A percentile compares a stretch with the other conserved stretches of the same genome.
Evolutionary conservation across 331 rosid species (phyloP).

Genomic region (Telfairia occidentalis): DNA sequence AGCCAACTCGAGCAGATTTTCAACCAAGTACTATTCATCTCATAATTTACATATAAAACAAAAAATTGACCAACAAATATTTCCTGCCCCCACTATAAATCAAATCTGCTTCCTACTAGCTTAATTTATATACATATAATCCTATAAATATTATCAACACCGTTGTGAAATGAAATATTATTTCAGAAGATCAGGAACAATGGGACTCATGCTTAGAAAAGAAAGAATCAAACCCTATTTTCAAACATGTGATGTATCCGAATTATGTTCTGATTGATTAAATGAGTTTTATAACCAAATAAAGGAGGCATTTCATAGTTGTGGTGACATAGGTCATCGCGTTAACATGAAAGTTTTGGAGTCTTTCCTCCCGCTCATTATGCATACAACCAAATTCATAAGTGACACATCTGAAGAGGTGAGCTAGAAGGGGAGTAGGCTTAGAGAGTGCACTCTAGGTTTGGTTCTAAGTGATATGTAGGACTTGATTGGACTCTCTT

Average conservation of each 20-base stretch:
- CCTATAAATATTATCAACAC: not conserved
- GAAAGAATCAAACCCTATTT: not conserved
- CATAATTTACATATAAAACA: conserved; percentile 3
- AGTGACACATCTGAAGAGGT: not conserved
- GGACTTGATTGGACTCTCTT: not conserved
- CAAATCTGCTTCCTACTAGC: not conserved
- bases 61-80: not conserved
- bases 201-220: not conserved
- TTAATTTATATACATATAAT: not conserved
- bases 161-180: not conserved
- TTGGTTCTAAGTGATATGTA: not conserved
- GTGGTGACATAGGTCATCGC: not conserved
- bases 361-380: not conserved
- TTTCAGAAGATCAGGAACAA: not conserved
- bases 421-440: not conserved
- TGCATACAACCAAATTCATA: not conserved
- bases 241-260: not conserved
- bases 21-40: not conserved
- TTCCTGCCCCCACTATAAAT: conserved; percentile 1
- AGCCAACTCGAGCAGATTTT: not conserved
- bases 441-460: not conserved
- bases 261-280: conserved; percentile 1
- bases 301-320: not conserved
- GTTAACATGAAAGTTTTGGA: not conserved
- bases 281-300: not conserved